Evolutionary conservation across 1,139 yeast genomes (phyloP), one percentile per base, ranked within the genome.

Genomic region (Yueomyces sp.): DNA sequence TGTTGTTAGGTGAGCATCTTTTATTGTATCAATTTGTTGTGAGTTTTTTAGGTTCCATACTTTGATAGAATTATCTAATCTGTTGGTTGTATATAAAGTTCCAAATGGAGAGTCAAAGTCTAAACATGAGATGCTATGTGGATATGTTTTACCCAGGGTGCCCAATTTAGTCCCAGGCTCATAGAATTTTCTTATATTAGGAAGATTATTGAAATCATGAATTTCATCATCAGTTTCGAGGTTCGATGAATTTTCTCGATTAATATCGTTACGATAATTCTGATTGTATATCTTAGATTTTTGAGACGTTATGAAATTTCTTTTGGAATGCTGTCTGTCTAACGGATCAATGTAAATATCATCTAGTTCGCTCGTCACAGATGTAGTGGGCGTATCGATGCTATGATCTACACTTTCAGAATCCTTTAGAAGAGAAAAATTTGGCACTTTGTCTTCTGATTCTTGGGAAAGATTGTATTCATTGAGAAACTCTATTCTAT

Each of bases 41-140:
- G 72, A 73, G 9, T 29, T 8, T 29, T 29, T 29, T 61, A 72
- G 64, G 64, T 87, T 95, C 95, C 96, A 86, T 4, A 89, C 83
- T 49, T 83, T 73, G 7, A 86, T 83, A 1, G 86, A 78, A 57
- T 80, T 85, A 61, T 86, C 95, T 52, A 78, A 66, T 3, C 87
- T 75, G 2, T 56, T 59, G 0, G 96, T 87, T 11, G 91, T 75
- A 3, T 87, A 91, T 61, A 80, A 57, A 1, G 76, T 75, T 2
- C 86, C 86, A 59, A 78, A 80, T 11, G 87, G 87, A 36, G 71
- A 66, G 54, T 80, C 85, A 56, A 80, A 78, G 50, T 77, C 86
- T 44, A 81, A 56, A 35, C 76, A 68, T 1, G 75, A 70, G 27
- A 81, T 65, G 2, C 70, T 50, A 40, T 70, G 76, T n/a, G 35